phyloP scores from a whole-genome alignment of 441 rosid species.

The Brassica balearica region DNA sequence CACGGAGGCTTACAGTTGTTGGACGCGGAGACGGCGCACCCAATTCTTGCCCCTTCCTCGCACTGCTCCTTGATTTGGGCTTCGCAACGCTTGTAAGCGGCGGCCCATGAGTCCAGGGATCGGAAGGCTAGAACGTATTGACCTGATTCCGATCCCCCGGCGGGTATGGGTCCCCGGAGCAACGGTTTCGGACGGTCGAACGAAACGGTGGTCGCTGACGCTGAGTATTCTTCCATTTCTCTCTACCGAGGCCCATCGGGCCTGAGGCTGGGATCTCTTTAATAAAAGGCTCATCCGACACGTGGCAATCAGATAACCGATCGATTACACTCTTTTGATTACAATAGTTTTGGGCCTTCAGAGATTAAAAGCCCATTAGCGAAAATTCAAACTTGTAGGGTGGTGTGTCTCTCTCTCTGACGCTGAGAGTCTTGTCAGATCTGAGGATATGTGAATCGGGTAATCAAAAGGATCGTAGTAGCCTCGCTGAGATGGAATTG shows the following conservation, averaged over 20 bases:
- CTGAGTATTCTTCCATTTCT: conserved; percentile 52
- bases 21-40: conserved; percentile 77
- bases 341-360: conserved; percentile 1
- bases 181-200: conserved; percentile 62
- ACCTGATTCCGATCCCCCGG: conserved; percentile 47
- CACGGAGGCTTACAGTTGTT: conserved; percentile 71
- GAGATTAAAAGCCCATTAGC: not conserved
- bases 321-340: not conserved
- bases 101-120: conserved; percentile 57
- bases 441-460: conserved; percentile 40
- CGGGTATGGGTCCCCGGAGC: conserved; percentile 68
- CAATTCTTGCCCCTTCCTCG: conserved; percentile 72
- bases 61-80: conserved; percentile 61
- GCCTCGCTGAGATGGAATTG: conserved; percentile 29
- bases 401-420: not conserved
- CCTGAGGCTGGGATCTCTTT: not conserved
- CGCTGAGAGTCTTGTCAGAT: conserved; percentile 45
- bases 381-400: conserved; percentile 42
- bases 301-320: conserved; percentile 6
- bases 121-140: conserved; percentile 66
- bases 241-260: conserved; percentile 22
- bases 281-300: not conserved
- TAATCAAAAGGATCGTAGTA: not conserved
- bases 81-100: conserved; percentile 56
- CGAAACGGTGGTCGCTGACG: conserved; percentile 55